Base-by-base conservation (phyloP, 2,329 filamentous ascomycete species). In the Trichophyton benhamiae region DNA sequence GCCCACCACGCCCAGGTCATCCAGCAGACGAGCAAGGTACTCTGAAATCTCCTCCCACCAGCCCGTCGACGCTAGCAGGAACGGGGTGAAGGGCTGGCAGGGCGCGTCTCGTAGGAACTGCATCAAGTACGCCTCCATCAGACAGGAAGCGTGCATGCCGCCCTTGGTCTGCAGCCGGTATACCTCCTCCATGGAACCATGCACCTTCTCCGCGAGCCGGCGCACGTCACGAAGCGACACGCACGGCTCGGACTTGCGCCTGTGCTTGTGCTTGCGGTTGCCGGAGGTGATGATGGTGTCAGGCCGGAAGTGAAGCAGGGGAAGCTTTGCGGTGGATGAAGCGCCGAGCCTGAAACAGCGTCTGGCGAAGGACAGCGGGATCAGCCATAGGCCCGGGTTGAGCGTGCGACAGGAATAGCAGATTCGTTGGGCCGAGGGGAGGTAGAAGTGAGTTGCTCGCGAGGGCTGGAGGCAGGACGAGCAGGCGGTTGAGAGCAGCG, bases 371-470 rank as follows among this genome's bases (percentile, higher is more conserved):
- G 11, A 8, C 5, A 59, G 15, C 11, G 38, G 38, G 7, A 59
- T 36, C 4, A 48, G 6, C 38, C 57, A 49, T 13, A 59, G 25
- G 9, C 38, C 57, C 15, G 57, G 57, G n/a, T 59, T 46, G 1
- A 20, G 38, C 44, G 22, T 15, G 73, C 27, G 64, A 58, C 72
- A 74, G 52, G 67, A 60, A 30, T 66, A 68, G 60, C 71, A 74
- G 55, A 68, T 62, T 58, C 72, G 68, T 60, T 72, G 68, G 61
- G 69, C 72, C 2, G 68, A 68, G 0, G 70, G 69, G 27, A 73
- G 64, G 52, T 71, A 71, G 11, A 74, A 60, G 59, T 66, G 63
- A 36, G 74, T 62, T 2, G 64, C 20, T 7, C 63, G 48, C 46
- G 66, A 66, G 13, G 68, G 49, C 49, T 71, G 33, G 33, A 11